These are phyloP conservation scores for Brachypodium distachyon DNA, from an alignment of 202 grass and related monocot genomes.

Conservation along the genomic window DNA sequence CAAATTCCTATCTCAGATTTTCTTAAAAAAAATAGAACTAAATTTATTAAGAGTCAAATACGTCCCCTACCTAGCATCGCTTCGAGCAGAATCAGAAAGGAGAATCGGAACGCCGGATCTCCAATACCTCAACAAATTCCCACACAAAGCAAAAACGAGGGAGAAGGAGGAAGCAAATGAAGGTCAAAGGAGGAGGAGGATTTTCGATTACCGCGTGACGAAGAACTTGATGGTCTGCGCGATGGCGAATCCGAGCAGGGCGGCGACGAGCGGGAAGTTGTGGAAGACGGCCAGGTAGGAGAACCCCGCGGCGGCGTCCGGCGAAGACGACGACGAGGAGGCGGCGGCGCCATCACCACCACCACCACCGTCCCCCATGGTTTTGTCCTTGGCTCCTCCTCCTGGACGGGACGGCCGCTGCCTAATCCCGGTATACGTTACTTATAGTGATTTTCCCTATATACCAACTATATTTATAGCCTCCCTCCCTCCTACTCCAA, in stretches of 20 bases:
- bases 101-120: background rate
- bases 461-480: slow-evolving; percentile 23
- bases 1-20: background rate
- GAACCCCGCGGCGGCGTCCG: slow-evolving; percentile 20
- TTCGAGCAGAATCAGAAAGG: background rate
- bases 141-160: background rate
- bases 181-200: background rate
- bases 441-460: background rate
- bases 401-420: background rate
- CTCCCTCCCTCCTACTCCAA: background rate
- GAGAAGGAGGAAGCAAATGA: background rate
- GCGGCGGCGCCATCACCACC: slow-evolving; percentile 27
- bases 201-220: slow-evolving; percentile 43
- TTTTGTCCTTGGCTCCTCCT: background rate
- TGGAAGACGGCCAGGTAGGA: slow-evolving; percentile 67
- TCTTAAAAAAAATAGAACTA: background rate
- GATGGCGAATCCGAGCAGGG: slow-evolving; percentile 66
- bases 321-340: slow-evolving; percentile 40
- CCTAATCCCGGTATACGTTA: slow-evolving; percentile 26
- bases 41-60: background rate
- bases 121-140: background rate
- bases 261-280: slow-evolving; percentile 78
- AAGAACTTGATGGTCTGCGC: slow-evolving; percentile 88
- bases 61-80: background rate
- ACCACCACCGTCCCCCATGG: slow-evolving; percentile 57